Base-by-base conservation (phyloP, 768 basidiomycete genomes). In the Plicaturopsis crispa region DNA sequence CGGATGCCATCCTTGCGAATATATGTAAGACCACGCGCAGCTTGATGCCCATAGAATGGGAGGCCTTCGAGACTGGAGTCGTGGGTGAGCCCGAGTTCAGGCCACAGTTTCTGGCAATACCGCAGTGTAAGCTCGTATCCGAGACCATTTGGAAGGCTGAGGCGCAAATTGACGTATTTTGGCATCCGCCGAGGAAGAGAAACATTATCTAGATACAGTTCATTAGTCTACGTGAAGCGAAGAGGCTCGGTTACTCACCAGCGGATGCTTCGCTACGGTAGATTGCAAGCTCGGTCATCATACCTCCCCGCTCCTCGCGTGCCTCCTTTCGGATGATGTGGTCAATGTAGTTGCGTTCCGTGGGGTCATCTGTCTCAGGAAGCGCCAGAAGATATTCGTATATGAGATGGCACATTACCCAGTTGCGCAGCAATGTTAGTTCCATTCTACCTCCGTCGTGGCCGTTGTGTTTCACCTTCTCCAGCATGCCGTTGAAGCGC, bases 401-500 rank as follows among this genome's bases (percentile, higher is more conserved):
- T 6, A 54, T 39, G 6, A 56, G 46, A 31, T 57, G 57, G 36
- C 59, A 57, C 36, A 49, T 49, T 5, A 55, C 46, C 57, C 59
- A 61, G 31, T 57, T 40, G 4, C 49, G 40, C 10, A 61, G 42
- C 14, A 61, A 28, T 4, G 60, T 60, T 0, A 56, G 38, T 41
- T 62, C 58, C 41, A 61, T 57, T 17, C 35, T 4, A 1, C 59
- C 58, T 13, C 52, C 48, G 32, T 46, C 48, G 31, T 60, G 56
- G 1, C 57, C 55, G 41, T 62, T 62, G 36, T 42, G 48, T 1
- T 61, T 55, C 12, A 60, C 53, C 8, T 50, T 48, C 31, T 62
- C 52, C 10, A 62, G 41, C 44, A 59, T 51, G 1, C 60, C 55
- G 43, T 63, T 63, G 43, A 60, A 61, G 4, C 50, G 41, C 36